A percentile compares a stretch with the other conserved stretches of the same genome.
Conservation (phyloP, 495 filamentous ascomycete genomes). For the Talaromyces proteolyticus region DNA sequence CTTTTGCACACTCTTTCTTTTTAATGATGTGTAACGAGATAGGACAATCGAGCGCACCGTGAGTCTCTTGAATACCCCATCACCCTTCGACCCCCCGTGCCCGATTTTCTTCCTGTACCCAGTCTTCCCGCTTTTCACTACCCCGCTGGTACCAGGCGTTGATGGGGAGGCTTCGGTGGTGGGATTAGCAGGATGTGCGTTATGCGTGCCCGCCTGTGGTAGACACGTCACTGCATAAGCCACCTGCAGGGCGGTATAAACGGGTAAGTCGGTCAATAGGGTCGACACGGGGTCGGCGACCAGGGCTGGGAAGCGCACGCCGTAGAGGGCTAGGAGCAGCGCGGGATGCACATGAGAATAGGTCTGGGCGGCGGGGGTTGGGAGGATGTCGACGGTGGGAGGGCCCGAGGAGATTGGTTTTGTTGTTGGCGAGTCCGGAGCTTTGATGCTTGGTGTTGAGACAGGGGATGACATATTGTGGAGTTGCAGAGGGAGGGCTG, state of each 20-base stretch:
- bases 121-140: conserved; percentile 30
- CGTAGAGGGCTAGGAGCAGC: conserved; percentile 55
- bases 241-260: conserved; percentile 59
- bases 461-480: too few species aligned
- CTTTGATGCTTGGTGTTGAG: background rate
- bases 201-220: conserved; percentile 48
- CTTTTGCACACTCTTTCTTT: too few species aligned
- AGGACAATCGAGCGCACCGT: conserved; percentile 32
- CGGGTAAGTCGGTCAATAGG: conserved; percentile 54
- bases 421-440: background rate
- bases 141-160: conserved; percentile 33
- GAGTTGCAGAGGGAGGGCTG: too few species aligned
- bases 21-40: too few species aligned
- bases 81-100: conserved; percentile 11
- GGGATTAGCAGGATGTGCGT: background rate
- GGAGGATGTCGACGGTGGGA: conserved; percentile 36
- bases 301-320: conserved; percentile 56
- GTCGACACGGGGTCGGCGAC: conserved; percentile 66
- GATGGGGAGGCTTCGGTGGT: conserved; percentile 4
- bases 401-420: background rate
- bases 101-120: conserved; percentile 18
- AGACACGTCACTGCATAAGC: conserved; percentile 68
- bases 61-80: conserved; percentile 20
- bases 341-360: conserved; percentile 61
- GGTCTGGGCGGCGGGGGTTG: conserved; percentile 35